These are phyloP conservation scores for Clavulina sp. DNA, from an alignment of 768 basidiomycete genomes.

Conservation along the genomic window DNA sequence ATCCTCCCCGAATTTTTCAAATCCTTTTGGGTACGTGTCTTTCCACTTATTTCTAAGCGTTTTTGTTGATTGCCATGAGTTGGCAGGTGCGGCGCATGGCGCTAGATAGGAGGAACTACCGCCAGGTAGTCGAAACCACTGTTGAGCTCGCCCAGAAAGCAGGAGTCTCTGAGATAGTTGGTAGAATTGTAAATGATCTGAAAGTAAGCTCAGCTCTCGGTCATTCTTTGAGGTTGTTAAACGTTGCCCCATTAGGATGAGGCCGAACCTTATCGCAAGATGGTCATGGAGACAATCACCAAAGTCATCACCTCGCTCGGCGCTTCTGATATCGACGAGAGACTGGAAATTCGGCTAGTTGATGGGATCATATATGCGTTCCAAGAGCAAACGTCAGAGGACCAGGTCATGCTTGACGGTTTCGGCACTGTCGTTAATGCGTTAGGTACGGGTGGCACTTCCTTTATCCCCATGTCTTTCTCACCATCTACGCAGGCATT, in stretches of 20 bases:
- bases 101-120: constrained; percentile 86
- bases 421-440: constrained; percentile 97
- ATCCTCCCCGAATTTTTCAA: constrained; percentile 99
- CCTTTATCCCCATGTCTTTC: neutral
- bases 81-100: constrained; percentile 69
- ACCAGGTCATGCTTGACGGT: constrained; percentile 97
- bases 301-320: constrained; percentile 87
- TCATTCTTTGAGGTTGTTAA: neutral
- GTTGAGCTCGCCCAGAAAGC: constrained; percentile 96
- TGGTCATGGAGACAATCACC: constrained; percentile 99
- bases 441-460: constrained; percentile 29
- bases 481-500: constrained; percentile 32
- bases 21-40: constrained; percentile 70
- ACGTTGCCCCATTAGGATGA: constrained; percentile 28
- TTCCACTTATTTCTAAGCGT: neutral
- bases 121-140: constrained; percentile 95
- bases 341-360: constrained; percentile 82
- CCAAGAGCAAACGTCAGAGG: constrained; percentile 98
- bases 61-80: neutral
- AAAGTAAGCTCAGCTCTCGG: constrained; percentile 26
- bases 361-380: constrained; percentile 99
- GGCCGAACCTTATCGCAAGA: constrained; percentile 86
- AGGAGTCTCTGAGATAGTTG: constrained; percentile 92
- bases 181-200: constrained; percentile 70
- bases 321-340: constrained; percentile 94